Evolutionary conservation across 2,329 filamentous ascomycete species (phyloP).

Genomic region (Neoarthrinium moseri): DNA sequence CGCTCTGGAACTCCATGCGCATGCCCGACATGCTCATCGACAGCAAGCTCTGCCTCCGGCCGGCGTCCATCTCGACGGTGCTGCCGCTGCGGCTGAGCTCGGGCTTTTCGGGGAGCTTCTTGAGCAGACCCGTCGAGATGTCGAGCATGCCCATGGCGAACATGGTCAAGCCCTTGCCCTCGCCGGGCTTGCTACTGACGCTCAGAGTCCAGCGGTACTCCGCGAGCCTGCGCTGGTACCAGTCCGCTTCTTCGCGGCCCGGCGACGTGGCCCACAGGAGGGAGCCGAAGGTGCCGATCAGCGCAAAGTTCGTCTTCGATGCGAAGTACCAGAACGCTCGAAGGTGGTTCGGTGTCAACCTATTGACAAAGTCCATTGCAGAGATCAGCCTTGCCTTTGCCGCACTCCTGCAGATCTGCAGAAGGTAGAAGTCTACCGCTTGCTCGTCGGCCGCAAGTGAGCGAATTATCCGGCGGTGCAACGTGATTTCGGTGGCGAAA

Average conservation of each 20-base stretch:
- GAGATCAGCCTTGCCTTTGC: slow-evolving; percentile 93
- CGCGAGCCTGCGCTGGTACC: slow-evolving; percentile 79
- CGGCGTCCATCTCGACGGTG: slow-evolving; percentile 43
- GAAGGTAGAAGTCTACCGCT: slow-evolving; percentile 72
- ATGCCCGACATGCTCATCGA: slow-evolving; percentile 23
- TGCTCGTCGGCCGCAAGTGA: slow-evolving; percentile 57
- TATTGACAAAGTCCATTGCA: slow-evolving; percentile 96
- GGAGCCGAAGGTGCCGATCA: slow-evolving; percentile 92
- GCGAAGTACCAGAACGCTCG: slow-evolving; percentile 93
- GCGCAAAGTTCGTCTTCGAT: slow-evolving; percentile 85
- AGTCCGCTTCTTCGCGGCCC: slow-evolving; percentile 84
- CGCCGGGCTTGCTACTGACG: slow-evolving; percentile 74
- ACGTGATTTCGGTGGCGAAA: slow-evolving; percentile 90
- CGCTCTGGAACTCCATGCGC: slow-evolving; percentile 37
- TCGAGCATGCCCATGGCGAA: slow-evolving; percentile 80
- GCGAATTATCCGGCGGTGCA: slow-evolving; percentile 87
- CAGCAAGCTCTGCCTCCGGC: slow-evolving; percentile 31
- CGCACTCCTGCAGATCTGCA: slow-evolving; percentile 89
- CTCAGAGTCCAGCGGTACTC: slow-evolving; percentile 95
- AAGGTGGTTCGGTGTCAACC: slow-evolving; percentile 80
- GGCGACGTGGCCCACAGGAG: slow-evolving; percentile 87
- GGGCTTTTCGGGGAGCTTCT: slow-evolving; percentile 70
- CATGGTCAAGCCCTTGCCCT: slow-evolving; percentile 56
- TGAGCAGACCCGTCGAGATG: slow-evolving; percentile 66
- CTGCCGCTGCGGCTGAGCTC: slow-evolving; percentile 57